A percentile compares a stretch with the other conserved stretches of the same genome.
These are phyloP conservation scores for Eucalyptus sp. DNA, from an alignment of 345 rosid species.

Conservation along the genomic window DNA sequence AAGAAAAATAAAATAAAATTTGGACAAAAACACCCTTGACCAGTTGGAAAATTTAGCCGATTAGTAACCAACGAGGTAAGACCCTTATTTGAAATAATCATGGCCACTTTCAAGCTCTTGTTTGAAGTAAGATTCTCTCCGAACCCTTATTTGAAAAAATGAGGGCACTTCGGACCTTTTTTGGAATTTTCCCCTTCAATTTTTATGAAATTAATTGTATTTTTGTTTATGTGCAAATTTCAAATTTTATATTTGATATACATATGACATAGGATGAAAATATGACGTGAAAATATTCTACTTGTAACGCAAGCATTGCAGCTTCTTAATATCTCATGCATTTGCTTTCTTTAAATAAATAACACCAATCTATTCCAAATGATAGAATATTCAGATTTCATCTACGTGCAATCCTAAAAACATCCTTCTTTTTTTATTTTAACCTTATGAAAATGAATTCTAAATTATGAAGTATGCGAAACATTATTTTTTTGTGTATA, in stretches of 20 bases:
- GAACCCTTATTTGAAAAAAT: fast-evolving
- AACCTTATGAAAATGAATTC: background rate
- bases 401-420: background rate
- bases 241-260: background rate
- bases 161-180: fast-evolving
- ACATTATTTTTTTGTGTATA: background rate
- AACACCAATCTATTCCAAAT: background rate
- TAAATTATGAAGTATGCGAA: background rate
- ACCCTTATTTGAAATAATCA: fast-evolving
- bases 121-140: too few relatives aligned
- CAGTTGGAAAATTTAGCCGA: fast-evolving
- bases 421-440: background rate
- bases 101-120: fast-evolving
- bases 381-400: too few relatives aligned
- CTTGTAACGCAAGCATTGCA: background rate
- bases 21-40: fast-evolving
- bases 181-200: background rate
- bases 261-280: background rate
- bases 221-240: background rate
- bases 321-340: background rate
- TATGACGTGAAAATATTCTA: background rate
- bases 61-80: fast-evolving
- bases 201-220: background rate
- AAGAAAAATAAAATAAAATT: fast-evolving
- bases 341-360: background rate